Evolutionary conservation across 1,139 yeast genomes (phyloP).

Genomic region (Diutina mesorugosa): DNA sequence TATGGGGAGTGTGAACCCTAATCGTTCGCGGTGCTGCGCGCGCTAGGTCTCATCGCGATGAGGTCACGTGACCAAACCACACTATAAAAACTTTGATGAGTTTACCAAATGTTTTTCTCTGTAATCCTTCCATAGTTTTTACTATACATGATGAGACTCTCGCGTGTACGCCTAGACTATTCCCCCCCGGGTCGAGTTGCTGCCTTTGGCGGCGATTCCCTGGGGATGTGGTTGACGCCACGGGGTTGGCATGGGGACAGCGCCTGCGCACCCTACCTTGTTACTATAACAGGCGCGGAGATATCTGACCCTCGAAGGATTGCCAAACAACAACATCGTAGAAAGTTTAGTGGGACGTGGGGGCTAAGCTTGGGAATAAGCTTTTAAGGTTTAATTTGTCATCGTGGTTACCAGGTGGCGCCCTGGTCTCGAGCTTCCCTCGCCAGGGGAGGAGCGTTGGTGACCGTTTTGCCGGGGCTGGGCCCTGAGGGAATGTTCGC

Average conservation of each 20-base stretch:
- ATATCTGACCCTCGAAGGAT: conserved; percentile 20
- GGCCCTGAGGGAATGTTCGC: too few relatives aligned
- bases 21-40: background rate
- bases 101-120: conserved; percentile 8
- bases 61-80: conserved; percentile 2
- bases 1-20: background rate
- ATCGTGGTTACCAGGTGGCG: too few relatives aligned
- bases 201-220: conserved; percentile 19
- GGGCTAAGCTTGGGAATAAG: too few relatives aligned
- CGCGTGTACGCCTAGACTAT: conserved; percentile 33
- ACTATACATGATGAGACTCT: conserved; percentile 45
- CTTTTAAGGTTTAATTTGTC: too few relatives aligned
- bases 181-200: conserved; percentile 39
- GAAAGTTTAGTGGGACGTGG: too few relatives aligned
- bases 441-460: too few relatives aligned
- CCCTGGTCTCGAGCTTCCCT: too few relatives aligned
- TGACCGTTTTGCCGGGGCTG: too few relatives aligned
- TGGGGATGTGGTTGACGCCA: conserved; percentile 23
- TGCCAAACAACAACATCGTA: background rate
- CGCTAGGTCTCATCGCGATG: background rate
- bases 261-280: conserved; percentile 56
- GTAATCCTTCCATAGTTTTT: conserved; percentile 47
- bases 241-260: conserved; percentile 43
- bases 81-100: conserved; percentile 8
- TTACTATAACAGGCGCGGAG: conserved; percentile 37